phyloP scores from a whole-genome alignment of 257 asterid species.

The Penstemon barbatus region DNA sequence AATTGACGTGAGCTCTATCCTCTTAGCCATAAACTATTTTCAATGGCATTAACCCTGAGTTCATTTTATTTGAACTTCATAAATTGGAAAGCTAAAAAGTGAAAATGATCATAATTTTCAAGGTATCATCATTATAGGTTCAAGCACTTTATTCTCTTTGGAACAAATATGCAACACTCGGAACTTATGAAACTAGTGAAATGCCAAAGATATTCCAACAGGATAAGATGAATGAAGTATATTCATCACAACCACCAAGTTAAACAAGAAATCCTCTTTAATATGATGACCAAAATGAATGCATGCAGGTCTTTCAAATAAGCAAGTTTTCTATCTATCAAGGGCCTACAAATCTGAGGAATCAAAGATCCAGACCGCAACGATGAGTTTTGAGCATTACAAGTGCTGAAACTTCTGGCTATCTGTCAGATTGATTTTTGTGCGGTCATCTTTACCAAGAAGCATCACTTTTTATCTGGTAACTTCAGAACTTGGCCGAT shows the following conservation, averaged over 20 bases:
- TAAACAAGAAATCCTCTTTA: constrained; percentile 46
- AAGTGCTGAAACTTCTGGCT: constrained; percentile 68
- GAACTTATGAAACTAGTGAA: constrained; percentile 17
- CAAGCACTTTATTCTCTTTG: too few relatives aligned
- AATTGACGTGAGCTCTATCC: too few relatives aligned
- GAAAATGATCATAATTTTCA: too few relatives aligned
- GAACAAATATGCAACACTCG: neutral
- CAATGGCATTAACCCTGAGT: too few relatives aligned
- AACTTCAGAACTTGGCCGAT: constrained; percentile 80
- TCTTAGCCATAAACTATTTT: too few relatives aligned
- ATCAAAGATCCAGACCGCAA: constrained; percentile 70
- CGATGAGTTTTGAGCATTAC: constrained; percentile 61
- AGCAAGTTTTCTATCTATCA: constrained; percentile 65
- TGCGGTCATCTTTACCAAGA: constrained; percentile 67
- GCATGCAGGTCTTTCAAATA: constrained; percentile 83
- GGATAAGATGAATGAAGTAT: constrained; percentile 30
- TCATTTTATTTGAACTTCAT: too few relatives aligned
- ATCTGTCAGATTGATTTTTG: constrained; percentile 51
- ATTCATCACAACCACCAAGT: constrained; percentile 39
- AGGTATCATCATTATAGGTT: neutral
- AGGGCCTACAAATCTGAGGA: constrained; percentile 73
- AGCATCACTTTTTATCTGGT: constrained; percentile 67
- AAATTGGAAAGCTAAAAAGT: too few relatives aligned
- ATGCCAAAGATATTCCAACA: constrained; percentile 24
- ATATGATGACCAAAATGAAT: constrained; percentile 71